Conservation (phyloP, 83 land plant species). For the Picea abies region DNA sequence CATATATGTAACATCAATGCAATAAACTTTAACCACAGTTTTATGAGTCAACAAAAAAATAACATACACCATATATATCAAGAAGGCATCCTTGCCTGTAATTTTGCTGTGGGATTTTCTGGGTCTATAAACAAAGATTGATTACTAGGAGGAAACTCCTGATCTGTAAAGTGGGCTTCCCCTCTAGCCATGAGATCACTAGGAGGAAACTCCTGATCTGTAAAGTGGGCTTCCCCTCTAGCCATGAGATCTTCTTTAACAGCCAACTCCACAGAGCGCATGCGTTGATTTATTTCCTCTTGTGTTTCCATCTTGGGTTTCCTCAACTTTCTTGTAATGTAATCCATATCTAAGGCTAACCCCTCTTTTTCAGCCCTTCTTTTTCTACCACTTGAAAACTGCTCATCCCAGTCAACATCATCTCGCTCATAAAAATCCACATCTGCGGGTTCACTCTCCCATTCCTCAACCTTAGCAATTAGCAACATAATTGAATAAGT, state of each 20-base stretch:
- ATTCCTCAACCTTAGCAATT: constrained; percentile 76
- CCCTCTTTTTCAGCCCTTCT: constrained; percentile 79
- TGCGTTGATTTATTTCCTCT: constrained; percentile 88
- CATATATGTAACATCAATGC: neutral
- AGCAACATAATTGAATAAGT: constrained; percentile 11
- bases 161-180: constrained; percentile 92
- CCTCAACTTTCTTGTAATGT: constrained; percentile 71
- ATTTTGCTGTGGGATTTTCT: constrained; percentile 69
- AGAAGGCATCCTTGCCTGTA: constrained; percentile 60
- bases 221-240: constrained; percentile 89
- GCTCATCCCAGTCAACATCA: constrained; percentile 98
- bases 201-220: constrained; percentile 99
- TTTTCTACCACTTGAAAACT: constrained; percentile 92
- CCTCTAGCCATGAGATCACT: constrained; percentile 87
- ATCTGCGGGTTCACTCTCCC: constrained; percentile 94
- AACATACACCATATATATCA: neutral
- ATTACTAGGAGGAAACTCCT: constrained; percentile 95
- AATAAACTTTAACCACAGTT: neutral
- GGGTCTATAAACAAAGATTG: constrained; percentile 92
- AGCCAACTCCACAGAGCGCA: constrained; percentile 95
- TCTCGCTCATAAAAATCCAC: constrained; percentile 88
- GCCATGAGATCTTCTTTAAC: constrained; percentile 95
- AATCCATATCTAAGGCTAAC: constrained; percentile 79
- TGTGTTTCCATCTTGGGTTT: constrained; percentile 84
- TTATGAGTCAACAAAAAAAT: neutral